Conservation (phyloP, 2,329 filamentous ascomycete species). For the Beauveria varroae region DNA sequence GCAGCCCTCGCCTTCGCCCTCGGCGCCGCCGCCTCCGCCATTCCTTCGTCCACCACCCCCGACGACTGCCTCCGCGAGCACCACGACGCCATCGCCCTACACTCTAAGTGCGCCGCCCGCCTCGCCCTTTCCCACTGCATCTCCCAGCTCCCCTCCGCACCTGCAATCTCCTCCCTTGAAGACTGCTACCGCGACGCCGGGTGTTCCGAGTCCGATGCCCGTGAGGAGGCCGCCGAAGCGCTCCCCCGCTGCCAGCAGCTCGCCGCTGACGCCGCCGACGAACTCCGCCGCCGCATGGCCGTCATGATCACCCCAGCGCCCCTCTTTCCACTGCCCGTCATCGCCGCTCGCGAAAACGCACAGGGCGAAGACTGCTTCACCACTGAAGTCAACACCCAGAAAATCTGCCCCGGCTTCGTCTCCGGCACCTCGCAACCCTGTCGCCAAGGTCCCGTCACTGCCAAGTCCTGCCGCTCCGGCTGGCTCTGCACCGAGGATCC, state of each 20-base stretch:
- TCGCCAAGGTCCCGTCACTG: constrained; percentile 26
- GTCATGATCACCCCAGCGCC: constrained; percentile 13
- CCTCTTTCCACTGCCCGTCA: constrained; percentile 2
- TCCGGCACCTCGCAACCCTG: constrained; percentile 32
- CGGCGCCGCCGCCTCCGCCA: constrained; percentile 24
- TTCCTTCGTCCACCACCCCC: constrained; percentile 18
- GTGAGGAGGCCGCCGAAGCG: constrained; percentile 21
- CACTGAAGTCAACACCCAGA: constrained; percentile 27
- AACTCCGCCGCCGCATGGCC: constrained; percentile 13
- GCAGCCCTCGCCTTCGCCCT: constrained; percentile 27
- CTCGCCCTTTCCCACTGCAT: constrained; percentile 37
- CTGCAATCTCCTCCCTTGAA: constrained; percentile 28
- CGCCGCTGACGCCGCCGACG: constrained; percentile 13
- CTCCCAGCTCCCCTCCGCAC: constrained; percentile 21
- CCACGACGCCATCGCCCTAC: constrained; percentile 30
- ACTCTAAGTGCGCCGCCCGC: constrained; percentile 36
- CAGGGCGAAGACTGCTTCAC: constrained; percentile 27
- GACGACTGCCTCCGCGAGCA: constrained; percentile 33
- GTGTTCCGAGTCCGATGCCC: constrained; percentile 26
- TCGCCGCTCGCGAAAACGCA: constrained; percentile 11
- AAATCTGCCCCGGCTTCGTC: constrained; percentile 32
- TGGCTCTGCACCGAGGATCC: constrained; percentile 37
- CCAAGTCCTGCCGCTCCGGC: constrained; percentile 33
- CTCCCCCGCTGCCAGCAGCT: constrained; percentile 26
- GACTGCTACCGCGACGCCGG: constrained; percentile 28